These are phyloP conservation scores for Cyclotella atomus DNA, from an alignment of 108 stramenopile genomes.

Conservation along the genomic window DNA sequence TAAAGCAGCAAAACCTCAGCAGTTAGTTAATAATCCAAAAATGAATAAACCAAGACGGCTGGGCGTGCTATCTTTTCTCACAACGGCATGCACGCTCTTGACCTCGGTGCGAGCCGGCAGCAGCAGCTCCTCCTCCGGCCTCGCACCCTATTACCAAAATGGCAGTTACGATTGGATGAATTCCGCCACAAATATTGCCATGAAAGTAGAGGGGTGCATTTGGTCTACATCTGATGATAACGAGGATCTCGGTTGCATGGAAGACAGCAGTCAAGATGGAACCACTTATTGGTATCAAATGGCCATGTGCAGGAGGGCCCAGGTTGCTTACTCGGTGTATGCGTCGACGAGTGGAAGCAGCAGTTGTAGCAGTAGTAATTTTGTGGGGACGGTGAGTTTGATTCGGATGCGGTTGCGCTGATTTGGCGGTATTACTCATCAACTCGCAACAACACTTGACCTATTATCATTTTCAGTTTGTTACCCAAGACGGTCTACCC, in stretches of 20 bases:
- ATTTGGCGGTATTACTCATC: background rate
- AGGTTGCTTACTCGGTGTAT: conserved; percentile 85
- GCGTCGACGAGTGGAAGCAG: conserved; percentile 49
- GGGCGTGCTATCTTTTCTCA: too few relatives aligned
- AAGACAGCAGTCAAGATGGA: conserved; percentile 73
- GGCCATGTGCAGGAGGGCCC: conserved; percentile 83
- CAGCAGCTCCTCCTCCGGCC: too few relatives aligned
- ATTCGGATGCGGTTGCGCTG: background rate
- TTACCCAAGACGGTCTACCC: conserved; percentile 68
- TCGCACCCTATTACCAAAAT: conserved; percentile 50
- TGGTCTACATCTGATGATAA: conserved; percentile 67
- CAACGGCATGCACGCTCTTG: too few relatives aligned
- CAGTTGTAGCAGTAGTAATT: conserved; percentile 59
- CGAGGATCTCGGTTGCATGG: conserved; percentile 74
- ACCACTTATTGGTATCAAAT: conserved; percentile 89
- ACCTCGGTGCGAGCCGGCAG: too few relatives aligned
- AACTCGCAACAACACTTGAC: background rate
- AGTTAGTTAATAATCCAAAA: too few relatives aligned
- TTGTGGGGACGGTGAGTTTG: conserved; percentile 73
- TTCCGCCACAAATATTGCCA: conserved; percentile 51
- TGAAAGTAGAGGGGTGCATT: conserved; percentile 80
- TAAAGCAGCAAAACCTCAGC: too few relatives aligned
- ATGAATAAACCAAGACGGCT: too few relatives aligned
- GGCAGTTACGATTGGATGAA: conserved; percentile 66
- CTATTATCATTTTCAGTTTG: conserved; percentile 48